Base-by-base conservation (phyloP, 2,329 filamentous ascomycete species). In the Fusarium foetens region DNA sequence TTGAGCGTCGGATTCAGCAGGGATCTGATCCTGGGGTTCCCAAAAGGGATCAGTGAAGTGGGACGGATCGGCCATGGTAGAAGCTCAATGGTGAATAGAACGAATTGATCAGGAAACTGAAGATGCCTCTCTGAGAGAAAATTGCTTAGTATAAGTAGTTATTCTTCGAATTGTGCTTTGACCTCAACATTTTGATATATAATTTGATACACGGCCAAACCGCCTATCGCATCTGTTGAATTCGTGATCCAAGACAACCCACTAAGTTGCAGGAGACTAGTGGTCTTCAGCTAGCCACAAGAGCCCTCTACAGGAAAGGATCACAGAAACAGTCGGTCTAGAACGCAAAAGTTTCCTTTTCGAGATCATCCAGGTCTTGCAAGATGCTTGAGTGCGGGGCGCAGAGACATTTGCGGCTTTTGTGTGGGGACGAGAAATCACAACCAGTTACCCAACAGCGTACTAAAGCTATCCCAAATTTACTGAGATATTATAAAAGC, bases 1-100 rank as follows among this genome's bases (percentile, higher is more conserved):
- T 31, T 54, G 51, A 41, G 51, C 2, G 1, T 42, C 11, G 2
- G n/a, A 5, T 11, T 14, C 36, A 29, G 38, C 36, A 54, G 25
- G 51, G 51, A 42, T 54, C 25, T 41, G 11, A 19, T n/a, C 25
- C 35, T 31, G 25, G 16, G 51, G 51, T 54, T 54, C 51, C 51
- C 51, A 54, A 54, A 54, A 54, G 25, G 51, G 51, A 54, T 54
- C 51, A 23, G 51, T 2, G 25, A 54, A 54, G 35, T 54, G 51
- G 51, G 51, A 54, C 36, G 51, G 51, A 54, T 54, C 36, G 21
- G 51, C 36, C 51, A 54, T 54, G 11, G 51, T 31, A 3, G 12
- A 21, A 11, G 27, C 23, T 8, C 7, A 21, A 10, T 8, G 10
- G 27, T 41, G 21, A 23, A n/a, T 13, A 16, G 23, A 27, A 4